These are phyloP conservation scores for Platanthera zijinensis DNA, from an alignment of 106 monocot species.

Conservation along the genomic window DNA sequence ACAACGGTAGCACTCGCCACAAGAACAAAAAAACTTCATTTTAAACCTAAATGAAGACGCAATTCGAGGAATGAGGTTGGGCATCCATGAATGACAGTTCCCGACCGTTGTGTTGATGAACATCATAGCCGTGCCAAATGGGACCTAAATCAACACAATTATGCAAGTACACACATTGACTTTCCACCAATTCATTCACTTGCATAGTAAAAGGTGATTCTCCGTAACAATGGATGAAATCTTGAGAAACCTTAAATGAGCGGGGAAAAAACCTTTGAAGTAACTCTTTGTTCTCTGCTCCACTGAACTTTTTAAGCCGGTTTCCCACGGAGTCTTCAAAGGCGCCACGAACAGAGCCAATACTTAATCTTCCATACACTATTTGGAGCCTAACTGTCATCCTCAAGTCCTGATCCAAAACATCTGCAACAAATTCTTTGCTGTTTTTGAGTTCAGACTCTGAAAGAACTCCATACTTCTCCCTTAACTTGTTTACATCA, in stretches of 20 bases:
- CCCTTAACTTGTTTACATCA: constrained; percentile 50
- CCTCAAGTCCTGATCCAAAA: constrained; percentile 55
- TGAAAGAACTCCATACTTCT: constrained; percentile 38
- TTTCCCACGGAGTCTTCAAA: constrained; percentile 87
- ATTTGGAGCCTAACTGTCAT: constrained; percentile 91
- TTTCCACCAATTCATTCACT: background rate
- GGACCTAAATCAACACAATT: background rate
- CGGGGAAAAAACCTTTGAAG: constrained; percentile 51
- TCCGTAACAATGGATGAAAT: background rate
- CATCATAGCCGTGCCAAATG: background rate
- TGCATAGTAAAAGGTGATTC: background rate
- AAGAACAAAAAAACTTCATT: too few species aligned
- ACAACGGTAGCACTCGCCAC: too few species aligned
- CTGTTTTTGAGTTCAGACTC: constrained; percentile 43
- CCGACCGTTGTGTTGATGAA: too few species aligned
- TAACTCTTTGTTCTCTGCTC: constrained; percentile 60
- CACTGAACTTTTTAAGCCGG: constrained; percentile 60
- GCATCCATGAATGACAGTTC: too few species aligned
- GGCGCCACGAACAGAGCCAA: constrained; percentile 77
- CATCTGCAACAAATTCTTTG: constrained; percentile 45
- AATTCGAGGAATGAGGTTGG: too few species aligned
- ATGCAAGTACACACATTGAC: background rate
- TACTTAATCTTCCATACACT: constrained; percentile 74
- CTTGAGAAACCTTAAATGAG: background rate
- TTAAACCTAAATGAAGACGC: too few species aligned